Conservation (phyloP, 208 protist genomes). For the Leishmania major region DNA sequence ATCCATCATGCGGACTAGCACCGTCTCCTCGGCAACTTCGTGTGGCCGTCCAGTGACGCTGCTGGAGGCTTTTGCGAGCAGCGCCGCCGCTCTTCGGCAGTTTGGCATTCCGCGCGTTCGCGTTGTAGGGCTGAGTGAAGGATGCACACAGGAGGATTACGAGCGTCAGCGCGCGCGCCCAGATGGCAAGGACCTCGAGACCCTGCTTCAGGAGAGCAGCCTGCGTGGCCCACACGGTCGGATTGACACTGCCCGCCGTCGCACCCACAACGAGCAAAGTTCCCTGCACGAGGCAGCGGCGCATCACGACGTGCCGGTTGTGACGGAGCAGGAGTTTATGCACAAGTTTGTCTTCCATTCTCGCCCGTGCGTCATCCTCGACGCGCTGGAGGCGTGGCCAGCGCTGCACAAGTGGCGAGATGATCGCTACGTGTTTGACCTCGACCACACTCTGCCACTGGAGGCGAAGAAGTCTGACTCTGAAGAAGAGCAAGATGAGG, state of each 20-base stretch:
- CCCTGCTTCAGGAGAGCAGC: conserved; percentile 31
- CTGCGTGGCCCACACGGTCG: conserved; percentile 10
- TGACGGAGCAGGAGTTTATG: conserved; percentile 85
- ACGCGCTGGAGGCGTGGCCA: conserved; percentile 71
- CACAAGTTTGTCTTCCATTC: conserved; percentile 85
- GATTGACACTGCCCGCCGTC: conserved; percentile 15
- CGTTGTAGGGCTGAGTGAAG: conserved; percentile 62
- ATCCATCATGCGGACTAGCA: conserved; percentile 3
- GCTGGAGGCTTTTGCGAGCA: conserved; percentile 66
- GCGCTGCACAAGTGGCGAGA: conserved; percentile 73
- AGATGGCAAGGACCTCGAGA: conserved; percentile 32
- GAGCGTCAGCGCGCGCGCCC: conserved; percentile 14
- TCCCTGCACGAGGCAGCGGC: conserved; percentile 8
- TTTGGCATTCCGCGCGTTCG: conserved; percentile 75
- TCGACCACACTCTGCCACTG: conserved; percentile 55
- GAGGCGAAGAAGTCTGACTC: conserved; percentile 20
- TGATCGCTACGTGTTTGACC: conserved; percentile 79
- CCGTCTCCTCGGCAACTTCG: neutral
- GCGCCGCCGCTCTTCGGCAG: conserved; percentile 61
- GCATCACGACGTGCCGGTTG: conserved; percentile 29
- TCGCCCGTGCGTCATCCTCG: conserved; percentile 80
- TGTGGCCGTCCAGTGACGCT: conserved; percentile 33
- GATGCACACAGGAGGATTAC: conserved; percentile 29
- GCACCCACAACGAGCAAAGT: conserved; percentile 10
- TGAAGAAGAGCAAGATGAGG: conserved; percentile 23